These are phyloP conservation scores for Hymenoscyphus salicellus DNA, from an alignment of 2,329 filamentous ascomycete genomes.

Conservation along the genomic window DNA sequence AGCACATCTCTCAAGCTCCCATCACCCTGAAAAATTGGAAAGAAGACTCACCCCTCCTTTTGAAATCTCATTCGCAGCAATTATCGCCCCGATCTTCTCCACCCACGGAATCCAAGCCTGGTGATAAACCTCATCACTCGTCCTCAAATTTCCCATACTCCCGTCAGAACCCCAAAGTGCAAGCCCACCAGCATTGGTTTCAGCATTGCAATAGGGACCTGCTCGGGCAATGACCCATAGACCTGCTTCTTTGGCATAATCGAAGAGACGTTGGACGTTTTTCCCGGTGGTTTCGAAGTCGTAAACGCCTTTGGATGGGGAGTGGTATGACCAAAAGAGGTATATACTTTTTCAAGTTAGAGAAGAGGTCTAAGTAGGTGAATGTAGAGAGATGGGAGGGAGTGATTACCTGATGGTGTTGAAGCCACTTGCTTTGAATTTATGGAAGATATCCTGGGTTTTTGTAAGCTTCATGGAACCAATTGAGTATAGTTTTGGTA, in stretches of 20 bases:
- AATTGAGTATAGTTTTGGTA: conserved; percentile 1
- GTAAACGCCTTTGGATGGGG: conserved; percentile 42
- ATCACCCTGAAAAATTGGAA: neutral
- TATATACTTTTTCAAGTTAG: conserved; percentile 38
- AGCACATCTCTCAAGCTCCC: neutral
- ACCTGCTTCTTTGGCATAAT: conserved; percentile 50
- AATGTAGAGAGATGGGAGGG: neutral
- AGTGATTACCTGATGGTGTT: conserved; percentile 46
- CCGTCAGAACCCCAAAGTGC: conserved; percentile 48
- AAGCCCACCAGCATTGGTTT: conserved; percentile 48
- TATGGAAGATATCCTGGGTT: conserved; percentile 50
- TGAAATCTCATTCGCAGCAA: conserved; percentile 49
- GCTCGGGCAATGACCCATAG: conserved; percentile 50
- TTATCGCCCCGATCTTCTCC: conserved; percentile 44
- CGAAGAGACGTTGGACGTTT: conserved; percentile 49
- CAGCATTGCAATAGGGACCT: conserved; percentile 52
- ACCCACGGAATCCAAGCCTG: conserved; percentile 49
- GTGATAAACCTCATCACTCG: conserved; percentile 44
- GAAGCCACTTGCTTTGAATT: conserved; percentile 51
- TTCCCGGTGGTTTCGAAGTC: conserved; percentile 52
- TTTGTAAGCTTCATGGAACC: neutral
- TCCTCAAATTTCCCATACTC: conserved; percentile 43
- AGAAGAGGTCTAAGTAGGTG: no score
- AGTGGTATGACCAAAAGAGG: conserved; percentile 52
- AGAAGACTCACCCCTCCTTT: conserved; percentile 41